Conservation (phyloP, 805 yeast species). For the Ogataea neopini region DNA sequence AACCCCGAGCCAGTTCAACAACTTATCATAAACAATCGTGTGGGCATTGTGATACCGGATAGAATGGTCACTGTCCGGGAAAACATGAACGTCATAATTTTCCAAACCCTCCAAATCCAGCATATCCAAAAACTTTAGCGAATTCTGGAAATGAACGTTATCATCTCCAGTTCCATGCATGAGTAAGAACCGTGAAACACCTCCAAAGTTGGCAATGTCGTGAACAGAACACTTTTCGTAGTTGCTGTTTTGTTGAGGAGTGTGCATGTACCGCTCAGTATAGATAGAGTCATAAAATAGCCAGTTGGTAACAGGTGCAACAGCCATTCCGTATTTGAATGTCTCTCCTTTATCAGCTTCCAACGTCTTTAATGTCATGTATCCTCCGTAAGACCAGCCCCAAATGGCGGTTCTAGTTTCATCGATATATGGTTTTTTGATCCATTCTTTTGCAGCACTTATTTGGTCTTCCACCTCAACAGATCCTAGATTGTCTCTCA, state of each 20-base stretch:
- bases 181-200: slow-evolving; percentile 66
- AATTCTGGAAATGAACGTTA: slow-evolving; percentile 93
- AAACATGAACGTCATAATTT: slow-evolving; percentile 76
- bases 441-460: slow-evolving; percentile 76
- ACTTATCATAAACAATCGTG: slow-evolving; percentile 65
- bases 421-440: slow-evolving; percentile 63
- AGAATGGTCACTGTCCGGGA: slow-evolving; percentile 80
- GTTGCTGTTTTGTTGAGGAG: slow-evolving; percentile 63
- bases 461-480: slow-evolving; percentile 88
- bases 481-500: slow-evolving; percentile 78
- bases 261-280: slow-evolving; percentile 92
- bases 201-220: slow-evolving; percentile 55
- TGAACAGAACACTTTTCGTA: slow-evolving; percentile 59
- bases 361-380: slow-evolving; percentile 82
- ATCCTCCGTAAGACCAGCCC: slow-evolving; percentile 99
- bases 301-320: slow-evolving; percentile 88
- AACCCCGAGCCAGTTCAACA: slow-evolving; percentile 60
- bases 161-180: slow-evolving; percentile 99
- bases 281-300: slow-evolving; percentile 66
- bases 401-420: slow-evolving; percentile 73
- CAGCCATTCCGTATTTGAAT: slow-evolving; percentile 76
- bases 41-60: slow-evolving; percentile 74
- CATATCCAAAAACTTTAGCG: slow-evolving; percentile 73
- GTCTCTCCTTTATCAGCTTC: slow-evolving; percentile 76
- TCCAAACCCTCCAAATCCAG: slow-evolving; percentile 73